Base-by-base conservation (phyloP, 768 basidiomycete genomes). In the Ramaria sp. region DNA sequence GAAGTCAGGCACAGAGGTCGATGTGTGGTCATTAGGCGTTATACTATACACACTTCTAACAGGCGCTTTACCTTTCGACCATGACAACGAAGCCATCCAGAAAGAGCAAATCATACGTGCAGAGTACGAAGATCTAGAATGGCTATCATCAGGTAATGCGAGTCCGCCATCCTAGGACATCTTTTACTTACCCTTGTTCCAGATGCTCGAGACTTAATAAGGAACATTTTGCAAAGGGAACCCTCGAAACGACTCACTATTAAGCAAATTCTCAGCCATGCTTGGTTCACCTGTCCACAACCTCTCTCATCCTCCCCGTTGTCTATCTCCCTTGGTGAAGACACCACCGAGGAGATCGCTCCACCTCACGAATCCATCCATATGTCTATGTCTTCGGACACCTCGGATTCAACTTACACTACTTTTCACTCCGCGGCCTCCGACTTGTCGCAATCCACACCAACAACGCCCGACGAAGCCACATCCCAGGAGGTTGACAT, bases 11-110 rank as follows among this genome's bases (percentile, higher is more conserved):
- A 53, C 70, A 88, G 93, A 97, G 79, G 92, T 95, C 48, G 93
- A 97, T 65, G 76, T 94, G 34, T 97, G 93, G 93, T 97, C 93
- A 4, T 75, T 95, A 51, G 93, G 93, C 0, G 79, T 96, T 60
- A 96, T 97, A 53, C 74, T 97, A 12, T 95, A 93, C 66, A 86
- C 84, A 52, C 78, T 96, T 33, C 76, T 96, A 45, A 92, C 91
- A 0, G 94, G 93, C 7, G 89, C 88, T 9, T 71, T 94, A 17
- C 91, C 91, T 1, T 94, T 92, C 64, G 91, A 93, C 63, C 88
- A 93, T 62, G 92, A 94, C 57, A 85, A 93, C 66, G 90, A 92
- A 70, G 69, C 70, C 41, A 67, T 85, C 12, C 95, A 95, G 91
- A 84, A 84, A 60, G 73, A 76, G 53, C 86, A 88, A 69, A 88